phyloP scores from a whole-genome alignment of 768 basidiomycete genomes.

The Trametes cinnabarina region DNA sequence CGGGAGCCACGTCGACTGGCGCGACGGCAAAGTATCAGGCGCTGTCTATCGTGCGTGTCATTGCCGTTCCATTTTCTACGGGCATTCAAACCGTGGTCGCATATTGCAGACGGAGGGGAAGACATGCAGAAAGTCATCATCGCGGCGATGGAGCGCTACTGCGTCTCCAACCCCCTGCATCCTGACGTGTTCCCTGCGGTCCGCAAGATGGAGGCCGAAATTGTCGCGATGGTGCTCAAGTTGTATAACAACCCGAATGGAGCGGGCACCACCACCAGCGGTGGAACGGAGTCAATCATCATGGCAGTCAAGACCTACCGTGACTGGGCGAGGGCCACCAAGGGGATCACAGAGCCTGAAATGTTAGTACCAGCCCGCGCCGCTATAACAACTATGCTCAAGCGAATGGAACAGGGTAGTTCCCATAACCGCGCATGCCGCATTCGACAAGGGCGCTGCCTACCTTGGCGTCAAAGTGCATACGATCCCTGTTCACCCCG shows the following conservation, averaged over 20 bases:
- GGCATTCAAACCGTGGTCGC: not conserved
- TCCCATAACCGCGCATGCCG: constrained; percentile 84
- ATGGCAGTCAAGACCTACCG: constrained; percentile 95
- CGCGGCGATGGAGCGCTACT: constrained; percentile 77
- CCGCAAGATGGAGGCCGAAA: constrained; percentile 96
- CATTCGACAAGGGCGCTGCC: constrained; percentile 89
- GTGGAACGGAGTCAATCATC: constrained; percentile 94
- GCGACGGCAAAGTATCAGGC: constrained; percentile 73
- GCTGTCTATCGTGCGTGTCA: constrained; percentile 75
- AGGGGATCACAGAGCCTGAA: constrained; percentile 89
- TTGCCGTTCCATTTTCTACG: not conserved
- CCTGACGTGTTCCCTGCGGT: constrained; percentile 91
- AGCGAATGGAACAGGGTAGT: constrained; percentile 55
- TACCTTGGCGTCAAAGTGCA: constrained; percentile 92
- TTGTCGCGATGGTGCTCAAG: constrained; percentile 82
- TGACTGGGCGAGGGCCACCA: constrained; percentile 84
- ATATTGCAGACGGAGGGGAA: constrained; percentile 68
- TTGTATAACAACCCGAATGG: constrained; percentile 84
- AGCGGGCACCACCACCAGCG: constrained; percentile 90
- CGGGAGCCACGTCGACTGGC: constrained; percentile 51
- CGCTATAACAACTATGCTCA: constrained; percentile 1
- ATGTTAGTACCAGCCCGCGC: constrained; percentile 53
- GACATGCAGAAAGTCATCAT: constrained; percentile 78
- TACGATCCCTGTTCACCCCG: constrained; percentile 73
- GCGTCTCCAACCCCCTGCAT: constrained; percentile 87